phyloP scores from a whole-genome alignment of 805 yeast species.

The Hemisphaericaspora nanyangensis region DNA sequence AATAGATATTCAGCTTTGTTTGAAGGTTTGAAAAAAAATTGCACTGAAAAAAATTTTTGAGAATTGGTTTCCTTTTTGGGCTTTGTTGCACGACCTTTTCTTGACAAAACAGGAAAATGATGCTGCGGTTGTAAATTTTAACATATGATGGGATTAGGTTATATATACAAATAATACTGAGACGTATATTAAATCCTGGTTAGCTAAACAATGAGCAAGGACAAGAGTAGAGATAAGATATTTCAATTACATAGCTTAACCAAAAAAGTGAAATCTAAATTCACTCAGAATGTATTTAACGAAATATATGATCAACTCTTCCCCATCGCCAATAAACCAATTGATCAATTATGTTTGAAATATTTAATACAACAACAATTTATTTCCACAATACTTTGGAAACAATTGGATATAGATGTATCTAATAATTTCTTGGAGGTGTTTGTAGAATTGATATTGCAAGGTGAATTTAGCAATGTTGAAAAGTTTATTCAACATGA shows the following conservation, averaged over 20 bases:
- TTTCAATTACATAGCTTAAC: neutral
- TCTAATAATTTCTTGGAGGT: slow-evolving; percentile 38
- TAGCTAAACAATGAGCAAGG: slow-evolving; percentile 1
- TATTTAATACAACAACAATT: slow-evolving; percentile 16
- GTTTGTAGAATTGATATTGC: slow-evolving; percentile 20
- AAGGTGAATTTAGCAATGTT: neutral
- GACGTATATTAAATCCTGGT: too few relatives aligned
- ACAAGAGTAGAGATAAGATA: neutral
- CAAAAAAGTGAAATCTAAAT: slow-evolving; percentile 6
- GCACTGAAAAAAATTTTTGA: too few relatives aligned
- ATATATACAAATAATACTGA: too few relatives aligned
- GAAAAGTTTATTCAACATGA: neutral
- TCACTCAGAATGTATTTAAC: slow-evolving; percentile 11
- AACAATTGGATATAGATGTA: slow-evolving; percentile 34
- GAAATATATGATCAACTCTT: slow-evolving; percentile 13
- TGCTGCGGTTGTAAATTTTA: too few relatives aligned
- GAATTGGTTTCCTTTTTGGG: too few relatives aligned
- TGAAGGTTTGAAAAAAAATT: too few relatives aligned
- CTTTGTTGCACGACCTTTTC: too few relatives aligned
- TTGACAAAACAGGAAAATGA: too few relatives aligned
- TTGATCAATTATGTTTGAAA: slow-evolving; percentile 1
- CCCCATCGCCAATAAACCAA: neutral
- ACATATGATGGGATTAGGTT: too few relatives aligned
- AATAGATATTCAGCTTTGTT: too few relatives aligned
- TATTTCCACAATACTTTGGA: slow-evolving; percentile 37